Conservation (phyloP, 495 filamentous ascomycete genomes). For the Aspergillus baeticus region DNA sequence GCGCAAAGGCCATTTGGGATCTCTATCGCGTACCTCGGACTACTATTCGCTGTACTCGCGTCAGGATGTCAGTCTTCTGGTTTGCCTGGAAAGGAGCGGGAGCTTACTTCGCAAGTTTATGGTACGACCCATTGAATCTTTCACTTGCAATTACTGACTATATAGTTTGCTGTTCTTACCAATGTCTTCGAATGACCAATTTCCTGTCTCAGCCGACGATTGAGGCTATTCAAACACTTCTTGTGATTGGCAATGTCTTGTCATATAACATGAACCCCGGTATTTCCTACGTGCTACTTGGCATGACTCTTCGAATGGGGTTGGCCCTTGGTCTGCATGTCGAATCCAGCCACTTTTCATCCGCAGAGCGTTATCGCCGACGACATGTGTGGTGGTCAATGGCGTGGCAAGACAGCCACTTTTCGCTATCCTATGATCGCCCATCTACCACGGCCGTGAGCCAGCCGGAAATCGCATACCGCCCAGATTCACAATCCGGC, state of each 20-base stretch:
- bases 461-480: constrained; percentile 48
- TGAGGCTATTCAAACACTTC: constrained; percentile 56
- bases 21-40: constrained; percentile 63
- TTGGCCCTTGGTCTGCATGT: constrained; percentile 57
- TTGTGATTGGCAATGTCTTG: constrained; percentile 60
- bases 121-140: constrained; percentile 26
- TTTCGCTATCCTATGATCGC: constrained; percentile 60
- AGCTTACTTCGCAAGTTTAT: constrained; percentile 59
- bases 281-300: constrained; percentile 56
- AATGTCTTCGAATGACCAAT: constrained; percentile 62
- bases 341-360: constrained; percentile 47
- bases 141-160: not conserved
- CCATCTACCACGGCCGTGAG: constrained; percentile 52
- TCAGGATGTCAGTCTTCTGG: constrained; percentile 81
- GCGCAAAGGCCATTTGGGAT: constrained; percentile 52
- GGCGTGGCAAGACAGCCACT: constrained; percentile 62
- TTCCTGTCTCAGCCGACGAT: constrained; percentile 59
- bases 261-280: constrained; percentile 67
- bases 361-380: constrained; percentile 37
- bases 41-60: constrained; percentile 76
- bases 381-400: constrained; percentile 57
- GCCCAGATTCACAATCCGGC: constrained; percentile 37
- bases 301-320: constrained; percentile 58
- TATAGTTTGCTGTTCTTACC: constrained; percentile 60
- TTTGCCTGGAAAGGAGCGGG: constrained; percentile 57